Conservation (phyloP, 768 basidiomycete species). For the Suillus paluster region DNA sequence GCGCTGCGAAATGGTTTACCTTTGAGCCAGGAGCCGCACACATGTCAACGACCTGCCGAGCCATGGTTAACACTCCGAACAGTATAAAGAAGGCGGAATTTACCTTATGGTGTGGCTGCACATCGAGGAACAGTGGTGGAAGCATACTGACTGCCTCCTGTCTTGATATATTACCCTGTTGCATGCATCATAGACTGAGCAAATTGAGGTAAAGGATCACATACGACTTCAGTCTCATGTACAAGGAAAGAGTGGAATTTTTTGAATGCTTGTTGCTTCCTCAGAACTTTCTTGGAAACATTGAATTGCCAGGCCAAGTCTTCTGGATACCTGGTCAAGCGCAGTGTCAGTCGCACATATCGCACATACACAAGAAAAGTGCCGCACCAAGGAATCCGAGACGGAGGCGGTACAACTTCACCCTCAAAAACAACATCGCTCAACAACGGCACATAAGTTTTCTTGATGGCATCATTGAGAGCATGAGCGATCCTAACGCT, state of each 20-base stretch:
- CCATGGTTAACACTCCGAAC: slow-evolving; percentile 6
- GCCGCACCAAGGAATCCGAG: slow-evolving; percentile 81
- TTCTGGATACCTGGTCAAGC: slow-evolving; percentile 80
- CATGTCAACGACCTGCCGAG: slow-evolving; percentile 84
- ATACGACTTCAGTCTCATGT: slow-evolving; percentile 94
- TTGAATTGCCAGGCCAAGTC: slow-evolving; percentile 98
- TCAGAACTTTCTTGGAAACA: slow-evolving; percentile 83
- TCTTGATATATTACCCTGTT: slow-evolving; percentile 90
- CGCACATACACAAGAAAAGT: neutral
- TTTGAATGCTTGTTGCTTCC: slow-evolving; percentile 89
- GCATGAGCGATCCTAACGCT: slow-evolving; percentile 61
- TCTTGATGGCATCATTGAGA: slow-evolving; percentile 78
- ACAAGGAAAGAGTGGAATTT: slow-evolving; percentile 96
- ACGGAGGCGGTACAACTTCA: slow-evolving; percentile 74
- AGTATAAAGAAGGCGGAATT: slow-evolving; percentile 23
- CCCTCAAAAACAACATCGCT: slow-evolving; percentile 77
- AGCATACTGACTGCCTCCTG: slow-evolving; percentile 99
- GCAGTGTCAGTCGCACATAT: neutral
- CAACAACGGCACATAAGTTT: slow-evolving; percentile 78
- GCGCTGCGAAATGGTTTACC: slow-evolving; percentile 41
- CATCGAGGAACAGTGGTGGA: slow-evolving; percentile 93
- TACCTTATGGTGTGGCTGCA: slow-evolving; percentile 89
- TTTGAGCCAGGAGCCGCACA: slow-evolving; percentile 99
- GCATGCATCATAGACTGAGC: neutral
- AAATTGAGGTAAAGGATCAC: slow-evolving; percentile 31